Evolutionary conservation across 192 early-diverging fungal genomes (phyloP), one percentile per base, ranked within the genome.

Genomic region (Coemansia sp.): DNA sequence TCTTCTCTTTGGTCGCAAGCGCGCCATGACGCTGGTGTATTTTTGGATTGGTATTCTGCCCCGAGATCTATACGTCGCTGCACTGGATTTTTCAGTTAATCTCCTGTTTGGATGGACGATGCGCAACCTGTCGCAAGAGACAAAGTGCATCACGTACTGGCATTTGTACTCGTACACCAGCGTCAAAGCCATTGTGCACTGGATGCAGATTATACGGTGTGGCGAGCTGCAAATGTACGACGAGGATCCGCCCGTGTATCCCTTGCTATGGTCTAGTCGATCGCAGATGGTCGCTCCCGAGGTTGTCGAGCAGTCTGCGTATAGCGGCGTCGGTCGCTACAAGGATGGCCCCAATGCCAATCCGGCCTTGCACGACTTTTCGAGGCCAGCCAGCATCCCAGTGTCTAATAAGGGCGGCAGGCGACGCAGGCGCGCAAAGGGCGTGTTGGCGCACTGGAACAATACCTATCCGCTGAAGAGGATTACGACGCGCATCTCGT

Each of bases 201-300:
- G 94, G 93, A 95, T 97, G 83, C 95, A 97, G 83, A 97, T 97
- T 64, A 95, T 97, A 46, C 80, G 93, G 21, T 89, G 89, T 21
- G 89, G 89, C 10, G 84, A 84, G 29, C 91, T 98, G 45, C 94
- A 96, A 67, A 95, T 95, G 94, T 98, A 94, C 66, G 94, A 98
- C 67, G 95, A 98, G 27, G 83, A 88, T 7, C 90, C 93, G 51
- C 74, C 77, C 4, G 74, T 72, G 5, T 51, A 83, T 75, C 67
- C 77, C 83, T 41, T 81, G 74, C 39, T 77, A 6, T 78, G 71
- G 68, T 61, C 75, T 13, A 36, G 37, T 0, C 41, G 33, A 21
- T 31, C 61, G 7, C 37, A 27, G n/a, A 44, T 63, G 13, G 62
- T 37, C 14, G 24, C 56, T 37, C 36, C 59, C 2, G 21, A 36